A percentile compares a stretch with the other conserved stretches of the same genome.
These are phyloP conservation scores for Lagenaria siceraria DNA, from an alignment of 306 rosid species.

Conservation along the genomic window DNA sequence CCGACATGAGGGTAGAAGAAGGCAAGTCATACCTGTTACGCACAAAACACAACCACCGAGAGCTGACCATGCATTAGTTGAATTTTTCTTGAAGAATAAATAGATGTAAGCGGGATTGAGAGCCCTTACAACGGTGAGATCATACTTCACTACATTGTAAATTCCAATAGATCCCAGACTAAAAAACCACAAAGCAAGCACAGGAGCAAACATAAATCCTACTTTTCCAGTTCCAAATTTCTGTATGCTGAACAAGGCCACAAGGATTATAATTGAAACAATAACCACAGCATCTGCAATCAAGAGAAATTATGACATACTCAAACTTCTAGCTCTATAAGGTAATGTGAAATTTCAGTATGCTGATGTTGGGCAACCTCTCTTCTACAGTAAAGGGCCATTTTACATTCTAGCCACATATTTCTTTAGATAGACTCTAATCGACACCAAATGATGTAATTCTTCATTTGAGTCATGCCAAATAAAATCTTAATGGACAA, in stretches of 20 bases:
- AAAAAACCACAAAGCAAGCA: slow-evolving; percentile 83
- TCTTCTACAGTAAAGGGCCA: neutral
- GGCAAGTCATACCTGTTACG: slow-evolving; percentile 56
- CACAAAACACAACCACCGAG: slow-evolving; percentile 98
- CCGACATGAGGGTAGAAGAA: neutral
- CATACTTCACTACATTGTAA: slow-evolving; percentile 52
- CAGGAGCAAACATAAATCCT: slow-evolving; percentile 84
- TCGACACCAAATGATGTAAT: neutral
- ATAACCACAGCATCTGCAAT: slow-evolving; percentile 61
- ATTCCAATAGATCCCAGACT: slow-evolving; percentile 77
- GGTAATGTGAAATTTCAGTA: neutral
- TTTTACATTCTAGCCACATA: neutral
- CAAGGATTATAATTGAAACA: slow-evolving; percentile 51
- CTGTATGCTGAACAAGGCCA: slow-evolving; percentile 75
- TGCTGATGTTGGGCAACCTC: neutral
- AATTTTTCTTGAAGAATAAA: slow-evolving; percentile 70
- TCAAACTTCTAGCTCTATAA: neutral
- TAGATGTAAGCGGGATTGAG: slow-evolving; percentile 83
- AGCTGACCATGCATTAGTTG: slow-evolving; percentile 68
- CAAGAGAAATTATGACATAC: slow-evolving; percentile 5
- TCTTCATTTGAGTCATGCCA: neutral
- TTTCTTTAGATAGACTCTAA: neutral
- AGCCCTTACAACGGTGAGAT: slow-evolving; percentile 65
- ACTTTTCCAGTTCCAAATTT: slow-evolving; percentile 80
- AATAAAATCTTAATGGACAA: neutral